A percentile compares a stretch with the other conserved stretches of the same genome.
phyloP scores from a whole-genome alignment of 148 eudicot genomes.

The Heliosperma pusillum region DNA sequence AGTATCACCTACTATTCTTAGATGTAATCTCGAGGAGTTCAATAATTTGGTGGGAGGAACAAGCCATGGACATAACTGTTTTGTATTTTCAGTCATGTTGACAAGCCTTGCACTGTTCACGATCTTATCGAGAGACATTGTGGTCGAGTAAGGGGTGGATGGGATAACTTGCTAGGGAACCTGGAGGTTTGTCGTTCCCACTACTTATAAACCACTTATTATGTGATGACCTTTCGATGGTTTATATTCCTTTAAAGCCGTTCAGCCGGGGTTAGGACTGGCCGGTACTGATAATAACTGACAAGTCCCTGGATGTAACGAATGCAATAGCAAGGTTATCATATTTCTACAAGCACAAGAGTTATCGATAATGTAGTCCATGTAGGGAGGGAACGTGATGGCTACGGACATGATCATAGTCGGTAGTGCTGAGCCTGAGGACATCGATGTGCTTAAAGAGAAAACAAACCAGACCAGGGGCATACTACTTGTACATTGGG shows the following conservation, averaged over 20 bases:
- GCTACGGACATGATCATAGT: slow-evolving; percentile 85
- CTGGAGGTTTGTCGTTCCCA: slow-evolving; percentile 93
- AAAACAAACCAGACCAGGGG: slow-evolving; percentile 92
- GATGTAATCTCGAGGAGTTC: slow-evolving; percentile 92
- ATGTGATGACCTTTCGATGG: slow-evolving; percentile 94
- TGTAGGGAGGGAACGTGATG: slow-evolving; percentile 91
- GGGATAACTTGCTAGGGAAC: slow-evolving; percentile 89
- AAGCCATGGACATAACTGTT: slow-evolving; percentile 85
- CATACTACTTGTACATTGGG: slow-evolving; percentile 93
- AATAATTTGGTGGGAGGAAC: slow-evolving; percentile 82
- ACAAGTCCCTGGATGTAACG: slow-evolving; percentile 82
- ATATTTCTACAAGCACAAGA: slow-evolving; percentile 88
- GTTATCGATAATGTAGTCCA: slow-evolving; percentile 91
- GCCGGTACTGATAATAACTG: slow-evolving; percentile 96
- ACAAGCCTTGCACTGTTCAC: slow-evolving; percentile 95
- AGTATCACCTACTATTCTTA: slow-evolving; percentile 80
- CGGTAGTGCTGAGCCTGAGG: slow-evolving; percentile 84
- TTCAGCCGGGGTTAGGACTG: slow-evolving; percentile 72
- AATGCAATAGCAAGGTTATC: slow-evolving; percentile 91
- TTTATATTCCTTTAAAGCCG: slow-evolving; percentile 88
- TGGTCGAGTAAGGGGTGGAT: slow-evolving; percentile 94
- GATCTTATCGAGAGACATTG: slow-evolving; percentile 91
- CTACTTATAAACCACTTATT: slow-evolving; percentile 65
- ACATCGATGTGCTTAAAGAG: slow-evolving; percentile 93
- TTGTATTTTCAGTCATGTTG: slow-evolving; percentile 86